Evolutionary conservation across 495 filamentous ascomycete genomes (phyloP).

Genomic region (Penicillium samsonianum): DNA sequence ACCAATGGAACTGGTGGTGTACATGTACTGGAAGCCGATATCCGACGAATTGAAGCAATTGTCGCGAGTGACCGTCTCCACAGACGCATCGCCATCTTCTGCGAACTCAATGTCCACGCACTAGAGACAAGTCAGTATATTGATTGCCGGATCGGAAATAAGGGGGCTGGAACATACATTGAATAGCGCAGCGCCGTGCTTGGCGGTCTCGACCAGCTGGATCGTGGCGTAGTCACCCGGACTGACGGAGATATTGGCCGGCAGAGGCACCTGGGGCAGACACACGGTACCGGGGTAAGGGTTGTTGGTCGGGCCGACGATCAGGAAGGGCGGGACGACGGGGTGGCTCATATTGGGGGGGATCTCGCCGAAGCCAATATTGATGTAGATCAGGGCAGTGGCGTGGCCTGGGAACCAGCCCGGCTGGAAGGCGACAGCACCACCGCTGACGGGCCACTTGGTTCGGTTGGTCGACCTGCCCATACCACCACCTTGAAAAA

Average conservation of each 20-base stretch:
- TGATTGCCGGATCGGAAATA: neutral
- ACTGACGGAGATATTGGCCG: conserved; percentile 67
- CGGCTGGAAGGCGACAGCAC: conserved; percentile 83
- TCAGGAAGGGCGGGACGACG: conserved; percentile 82
- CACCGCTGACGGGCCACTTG: conserved; percentile 85
- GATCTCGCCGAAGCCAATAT: conserved; percentile 81
- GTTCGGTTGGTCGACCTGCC: conserved; percentile 78
- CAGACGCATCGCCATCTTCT: conserved; percentile 60
- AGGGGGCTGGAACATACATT: conserved; percentile 63
- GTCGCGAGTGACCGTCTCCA: conserved; percentile 66
- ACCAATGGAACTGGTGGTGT: conserved; percentile 59
- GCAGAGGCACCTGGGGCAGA: conserved; percentile 86
- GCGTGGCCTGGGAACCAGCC: conserved; percentile 94
- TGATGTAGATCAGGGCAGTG: conserved; percentile 87
- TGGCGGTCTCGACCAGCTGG: conserved; percentile 84
- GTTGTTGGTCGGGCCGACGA: conserved; percentile 77
- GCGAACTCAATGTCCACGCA: conserved; percentile 90
- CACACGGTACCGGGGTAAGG: conserved; percentile 88
- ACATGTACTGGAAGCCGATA: conserved; percentile 74
- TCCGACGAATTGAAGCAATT: conserved; percentile 86
- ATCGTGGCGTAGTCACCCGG: conserved; percentile 91
- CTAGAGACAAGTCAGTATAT: conserved; percentile 47
- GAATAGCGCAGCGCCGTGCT: conserved; percentile 87
- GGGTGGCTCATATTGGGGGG: conserved; percentile 88
- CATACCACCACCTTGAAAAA: conserved; percentile 77